phyloP scores from a whole-genome alignment of 2,329 filamentous ascomycete species.

The Fusarium brevicatenulatum region DNA sequence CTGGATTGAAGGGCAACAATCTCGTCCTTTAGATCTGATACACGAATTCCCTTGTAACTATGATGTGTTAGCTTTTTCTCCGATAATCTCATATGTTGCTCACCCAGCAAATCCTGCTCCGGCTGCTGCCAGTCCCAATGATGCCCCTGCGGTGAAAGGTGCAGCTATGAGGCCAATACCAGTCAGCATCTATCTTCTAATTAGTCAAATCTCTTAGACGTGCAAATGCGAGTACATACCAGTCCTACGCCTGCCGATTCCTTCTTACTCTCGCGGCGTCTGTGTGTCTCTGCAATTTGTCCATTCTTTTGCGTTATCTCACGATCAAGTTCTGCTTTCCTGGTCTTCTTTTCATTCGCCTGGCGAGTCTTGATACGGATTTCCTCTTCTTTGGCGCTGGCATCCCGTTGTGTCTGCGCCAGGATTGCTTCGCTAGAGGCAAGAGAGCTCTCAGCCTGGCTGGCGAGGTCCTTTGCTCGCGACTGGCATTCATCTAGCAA shows the following conservation, averaged over 20 bases:
- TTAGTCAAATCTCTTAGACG: background rate
- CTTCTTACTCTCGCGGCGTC: background rate
- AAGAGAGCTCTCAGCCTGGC: background rate
- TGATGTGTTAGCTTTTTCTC: background rate
- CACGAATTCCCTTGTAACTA: background rate
- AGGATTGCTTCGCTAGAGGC: background rate
- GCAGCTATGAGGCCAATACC: background rate
- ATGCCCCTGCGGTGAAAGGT: background rate
- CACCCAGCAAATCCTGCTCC: background rate
- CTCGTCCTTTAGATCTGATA: background rate
- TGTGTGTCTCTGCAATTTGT: background rate
- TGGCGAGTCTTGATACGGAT: background rate
- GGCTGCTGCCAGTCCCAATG: background rate
- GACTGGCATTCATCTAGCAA: background rate
- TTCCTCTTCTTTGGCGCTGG: background rate
- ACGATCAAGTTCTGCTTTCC: background rate
- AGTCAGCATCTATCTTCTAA: background rate
- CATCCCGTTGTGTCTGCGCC: background rate
- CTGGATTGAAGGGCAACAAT: background rate
- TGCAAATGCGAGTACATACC: background rate
- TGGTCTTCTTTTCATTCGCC: background rate
- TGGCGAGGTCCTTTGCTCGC: background rate
- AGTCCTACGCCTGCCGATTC: background rate
- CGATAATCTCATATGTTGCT: fast-evolving
- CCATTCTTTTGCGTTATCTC: background rate